Base-by-base conservation (phyloP, 2,329 filamentous ascomycete genomes). In the Tolypocladium cylindrosporum region DNA sequence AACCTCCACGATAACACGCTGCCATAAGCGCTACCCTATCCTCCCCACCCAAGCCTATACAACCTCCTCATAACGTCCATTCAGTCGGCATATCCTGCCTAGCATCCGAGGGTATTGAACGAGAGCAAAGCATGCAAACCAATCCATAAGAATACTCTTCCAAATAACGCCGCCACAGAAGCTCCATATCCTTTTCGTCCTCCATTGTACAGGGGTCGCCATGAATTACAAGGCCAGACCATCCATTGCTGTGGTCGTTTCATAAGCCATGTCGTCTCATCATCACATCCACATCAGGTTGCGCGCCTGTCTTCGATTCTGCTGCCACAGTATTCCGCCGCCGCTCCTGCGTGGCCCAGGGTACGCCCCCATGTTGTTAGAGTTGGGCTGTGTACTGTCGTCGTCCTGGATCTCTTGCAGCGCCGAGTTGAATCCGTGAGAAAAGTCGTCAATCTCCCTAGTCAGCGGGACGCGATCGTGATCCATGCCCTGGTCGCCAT, bases 301-400 rank as follows among this genome's bases (percentile, higher is more conserved):
- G 55, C 79, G 71, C 61, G 71, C 73, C 60, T 76, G 75, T 57
- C 74, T 72, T 58, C 79, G 71, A 55, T 80, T 80, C 68, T 82
- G 79, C 68, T 82, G 79, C 79, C 79, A 82, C 42, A 82, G 67
- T 6, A 78, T 78, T 48, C 77, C 68, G 31, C 73, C 68, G 2
- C 69, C 70, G 34, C 71, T 67, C 36, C 67, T 60, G 27, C 62
- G 65, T 34, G 64, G 65, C 24, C 59, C 58, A 1, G 64, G 61
- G 61, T 63, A 63, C 54, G 63, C 39, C 40, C 61, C 61, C 42
- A 64, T 63, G 13, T 58, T 56, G 53, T 61, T 59, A 5, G 14
- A 52, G 57, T 65, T 59, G 31, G 60, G 43, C 34, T 57, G 53
- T 51, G 61, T 56, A 50, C 68, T 61, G 63, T 57, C 61, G 21